phyloP scores from a whole-genome alignment of 768 basidiomycete species.

The Daedalea quercina region DNA sequence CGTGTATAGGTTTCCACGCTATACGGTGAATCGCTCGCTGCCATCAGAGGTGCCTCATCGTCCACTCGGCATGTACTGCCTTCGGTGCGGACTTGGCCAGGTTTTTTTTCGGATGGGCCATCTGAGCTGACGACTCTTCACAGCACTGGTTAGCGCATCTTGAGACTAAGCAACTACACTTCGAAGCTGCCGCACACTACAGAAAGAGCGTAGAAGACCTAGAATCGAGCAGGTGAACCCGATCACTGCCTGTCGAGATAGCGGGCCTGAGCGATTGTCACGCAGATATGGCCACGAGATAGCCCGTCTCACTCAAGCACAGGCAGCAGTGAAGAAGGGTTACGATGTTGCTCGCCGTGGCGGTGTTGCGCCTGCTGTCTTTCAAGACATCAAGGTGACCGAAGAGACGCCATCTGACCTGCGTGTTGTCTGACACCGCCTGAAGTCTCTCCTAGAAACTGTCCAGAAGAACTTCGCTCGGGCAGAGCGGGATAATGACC shows the following conservation, averaged over 20 bases:
- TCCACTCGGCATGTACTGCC: slow-evolving; percentile 43
- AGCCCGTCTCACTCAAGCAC: slow-evolving; percentile 67
- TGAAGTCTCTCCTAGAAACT: slow-evolving; percentile 68
- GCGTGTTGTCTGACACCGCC: not conserved
- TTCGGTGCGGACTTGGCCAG: slow-evolving; percentile 32
- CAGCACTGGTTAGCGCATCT: slow-evolving; percentile 80
- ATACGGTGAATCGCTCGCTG: slow-evolving; percentile 46
- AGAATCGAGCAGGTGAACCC: slow-evolving; percentile 55
- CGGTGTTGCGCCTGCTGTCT: slow-evolving; percentile 53
- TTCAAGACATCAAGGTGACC: slow-evolving; percentile 73
- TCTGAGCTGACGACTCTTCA: not conserved
- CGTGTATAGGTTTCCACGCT: slow-evolving; percentile 48
- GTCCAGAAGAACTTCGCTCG: slow-evolving; percentile 61
- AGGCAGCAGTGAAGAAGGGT: slow-evolving; percentile 59
- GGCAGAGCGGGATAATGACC: slow-evolving; percentile 86
- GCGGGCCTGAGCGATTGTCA: not conserved
- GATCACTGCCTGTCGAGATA: not conserved
- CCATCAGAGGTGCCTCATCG: slow-evolving; percentile 38
- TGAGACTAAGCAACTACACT: slow-evolving; percentile 79
- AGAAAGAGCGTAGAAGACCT: slow-evolving; percentile 86
- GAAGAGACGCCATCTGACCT: not conserved
- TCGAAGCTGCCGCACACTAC: slow-evolving; percentile 83
- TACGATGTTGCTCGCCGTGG: slow-evolving; percentile 60
- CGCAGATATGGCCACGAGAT: slow-evolving; percentile 84
- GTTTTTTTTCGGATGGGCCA: not conserved